phyloP scores from a whole-genome alignment of 2,329 filamentous ascomycete species.

The Colletotrichum agaves region DNA sequence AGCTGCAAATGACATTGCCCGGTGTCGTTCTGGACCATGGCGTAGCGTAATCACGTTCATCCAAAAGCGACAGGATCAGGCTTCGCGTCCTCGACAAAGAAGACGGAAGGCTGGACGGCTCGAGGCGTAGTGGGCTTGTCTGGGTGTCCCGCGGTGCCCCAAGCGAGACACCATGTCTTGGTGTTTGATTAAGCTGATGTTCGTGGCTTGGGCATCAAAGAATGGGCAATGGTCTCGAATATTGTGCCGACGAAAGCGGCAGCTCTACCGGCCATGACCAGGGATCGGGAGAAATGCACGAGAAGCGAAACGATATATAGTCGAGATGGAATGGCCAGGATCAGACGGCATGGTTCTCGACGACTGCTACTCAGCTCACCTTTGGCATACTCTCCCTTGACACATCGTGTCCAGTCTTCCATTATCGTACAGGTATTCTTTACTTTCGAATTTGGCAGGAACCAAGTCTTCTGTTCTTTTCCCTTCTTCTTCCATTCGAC shows the following conservation, averaged over 20 bases:
- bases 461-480: constrained; percentile 3
- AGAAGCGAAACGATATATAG: constrained; percentile 9
- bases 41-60: background rate
- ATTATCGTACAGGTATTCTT: background rate
- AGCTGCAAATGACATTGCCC: background rate
- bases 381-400: constrained; percentile 15
- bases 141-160: background rate
- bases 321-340: background rate
- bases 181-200: constrained; percentile 20
- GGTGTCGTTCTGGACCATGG: background rate
- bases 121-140: constrained; percentile 6
- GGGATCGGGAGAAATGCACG: background rate
- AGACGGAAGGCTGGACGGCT: background rate
- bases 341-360: background rate
- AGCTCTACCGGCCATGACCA: background rate
- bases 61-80: constrained; percentile 8
- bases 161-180: constrained; percentile 14
- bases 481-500: background rate
- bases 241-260: background rate
- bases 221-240: constrained; percentile 12
- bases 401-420: constrained; percentile 1
- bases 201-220: constrained; percentile 17
- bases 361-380: background rate
- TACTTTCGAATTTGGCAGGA: background rate
- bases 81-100: constrained; percentile 3